Percentiles rank a stretch among this genome's conserved stretches.
Evolutionary conservation across 805 yeast genomes (phyloP).

Genomic region (Yamadazyma scolyti): DNA sequence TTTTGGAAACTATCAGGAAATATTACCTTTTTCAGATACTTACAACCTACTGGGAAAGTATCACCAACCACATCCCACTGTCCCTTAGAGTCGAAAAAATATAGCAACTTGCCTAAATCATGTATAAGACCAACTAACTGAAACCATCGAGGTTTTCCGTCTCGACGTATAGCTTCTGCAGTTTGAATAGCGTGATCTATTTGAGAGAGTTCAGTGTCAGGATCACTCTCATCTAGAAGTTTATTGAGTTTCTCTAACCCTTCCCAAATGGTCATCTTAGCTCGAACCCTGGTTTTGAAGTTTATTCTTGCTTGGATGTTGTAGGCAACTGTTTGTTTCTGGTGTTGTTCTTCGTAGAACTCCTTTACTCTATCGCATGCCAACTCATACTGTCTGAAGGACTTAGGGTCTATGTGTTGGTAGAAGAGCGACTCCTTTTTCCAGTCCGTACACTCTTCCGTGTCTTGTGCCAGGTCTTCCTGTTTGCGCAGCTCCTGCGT

Average conservation of each 20-base stretch:
- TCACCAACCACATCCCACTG: constrained; percentile 84
- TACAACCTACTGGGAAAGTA: constrained; percentile 74
- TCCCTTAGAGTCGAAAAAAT: constrained; percentile 68
- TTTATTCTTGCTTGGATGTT: constrained; percentile 69
- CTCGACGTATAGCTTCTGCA: constrained; percentile 68
- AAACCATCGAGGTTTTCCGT: constrained; percentile 71
- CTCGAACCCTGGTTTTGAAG: constrained; percentile 64
- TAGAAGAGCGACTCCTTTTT: constrained; percentile 23
- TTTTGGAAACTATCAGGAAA: constrained; percentile 55
- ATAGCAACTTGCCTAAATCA: constrained; percentile 65
- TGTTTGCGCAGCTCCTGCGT: not conserved
- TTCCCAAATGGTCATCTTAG: constrained; percentile 69
- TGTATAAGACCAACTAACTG: constrained; percentile 71
- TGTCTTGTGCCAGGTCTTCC: too few relatives aligned
- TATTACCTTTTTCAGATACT: constrained; percentile 55
- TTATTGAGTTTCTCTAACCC: constrained; percentile 60
- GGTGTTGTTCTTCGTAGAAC: constrained; percentile 67
- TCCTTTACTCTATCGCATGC: constrained; percentile 66
- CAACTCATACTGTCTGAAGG: constrained; percentile 62
- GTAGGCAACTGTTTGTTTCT: constrained; percentile 67
- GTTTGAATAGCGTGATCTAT: constrained; percentile 75
- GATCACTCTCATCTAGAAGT: constrained; percentile 67
- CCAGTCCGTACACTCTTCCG: constrained; percentile 24
- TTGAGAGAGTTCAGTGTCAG: constrained; percentile 71
- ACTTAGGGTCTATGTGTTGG: constrained; percentile 32